phyloP scores from a whole-genome alignment of 768 basidiomycete genomes.

The Inosperma sp. region DNA sequence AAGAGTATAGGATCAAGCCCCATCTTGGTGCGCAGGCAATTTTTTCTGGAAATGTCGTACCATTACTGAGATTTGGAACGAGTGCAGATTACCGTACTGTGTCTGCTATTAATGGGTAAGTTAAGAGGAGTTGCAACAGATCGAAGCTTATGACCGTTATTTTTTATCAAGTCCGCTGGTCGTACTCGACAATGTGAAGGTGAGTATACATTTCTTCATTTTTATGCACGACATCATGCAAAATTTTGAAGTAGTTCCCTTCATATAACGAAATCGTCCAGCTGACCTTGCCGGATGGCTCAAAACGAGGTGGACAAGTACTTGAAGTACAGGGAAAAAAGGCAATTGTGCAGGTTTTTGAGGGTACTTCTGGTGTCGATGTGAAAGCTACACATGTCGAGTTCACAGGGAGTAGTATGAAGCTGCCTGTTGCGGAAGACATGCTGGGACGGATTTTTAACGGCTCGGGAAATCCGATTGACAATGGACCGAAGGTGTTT shows the following conservation, averaged over 20 bases:
- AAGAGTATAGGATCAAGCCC: constrained; percentile 83
- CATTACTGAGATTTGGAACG: constrained; percentile 13
- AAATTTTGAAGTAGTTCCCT: constrained; percentile 96
- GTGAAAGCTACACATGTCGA: constrained; percentile 97
- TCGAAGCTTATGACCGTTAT: constrained; percentile 13
- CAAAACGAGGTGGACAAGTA: constrained; percentile 94
- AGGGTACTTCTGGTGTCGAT: constrained; percentile 96
- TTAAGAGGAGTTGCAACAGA: constrained; percentile 8
- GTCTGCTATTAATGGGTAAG: constrained; percentile 94
- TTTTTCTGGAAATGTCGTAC: constrained; percentile 5
- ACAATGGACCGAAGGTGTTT: constrained; percentile 98
- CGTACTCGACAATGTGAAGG: constrained; percentile 97
- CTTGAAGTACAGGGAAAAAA: constrained; percentile 98
- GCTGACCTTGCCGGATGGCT: constrained; percentile 91
- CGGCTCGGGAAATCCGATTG: constrained; percentile 96
- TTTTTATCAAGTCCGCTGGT: constrained; percentile 71
- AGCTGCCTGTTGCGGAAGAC: constrained; percentile 96
- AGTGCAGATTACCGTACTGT: constrained; percentile 92
- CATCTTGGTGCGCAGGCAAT: constrained; percentile 63
- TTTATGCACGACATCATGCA: constrained; percentile 19
- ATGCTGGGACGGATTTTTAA: constrained; percentile 99
- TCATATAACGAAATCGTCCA: constrained; percentile 99
- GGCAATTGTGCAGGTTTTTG: constrained; percentile 98
- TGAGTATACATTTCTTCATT: constrained; percentile 25
- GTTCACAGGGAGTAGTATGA: constrained; percentile 98